phyloP scores from a whole-genome alignment of 1,284 basidiomycete genomes.

The Rhodofomes roseus region DNA sequence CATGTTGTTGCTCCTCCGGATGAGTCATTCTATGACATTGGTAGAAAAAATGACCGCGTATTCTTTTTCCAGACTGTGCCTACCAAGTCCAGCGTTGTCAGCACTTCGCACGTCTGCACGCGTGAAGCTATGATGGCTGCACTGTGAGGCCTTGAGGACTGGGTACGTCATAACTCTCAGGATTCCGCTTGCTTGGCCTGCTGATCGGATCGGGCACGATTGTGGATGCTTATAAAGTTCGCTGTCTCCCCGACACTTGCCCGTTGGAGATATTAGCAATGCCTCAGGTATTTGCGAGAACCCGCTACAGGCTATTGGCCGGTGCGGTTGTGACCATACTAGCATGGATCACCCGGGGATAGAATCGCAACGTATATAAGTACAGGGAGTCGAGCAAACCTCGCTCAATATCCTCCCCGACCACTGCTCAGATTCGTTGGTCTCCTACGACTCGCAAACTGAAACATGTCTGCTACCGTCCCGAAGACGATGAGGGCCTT shows the following conservation, averaged over 20 bases:
- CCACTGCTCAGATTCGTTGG: neutral
- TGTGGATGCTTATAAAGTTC: neutral
- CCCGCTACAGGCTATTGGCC: neutral
- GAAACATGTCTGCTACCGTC: neutral
- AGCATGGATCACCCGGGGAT: neutral
- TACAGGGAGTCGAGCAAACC: too few relatives aligned
- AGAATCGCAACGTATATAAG: neutral
- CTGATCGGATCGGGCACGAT: neutral
- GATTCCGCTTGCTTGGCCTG: neutral
- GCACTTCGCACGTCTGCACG: neutral
- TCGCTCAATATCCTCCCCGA: neutral
- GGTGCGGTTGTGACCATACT: neutral
- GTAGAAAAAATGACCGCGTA: too few relatives aligned
- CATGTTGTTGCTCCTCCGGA: neutral
- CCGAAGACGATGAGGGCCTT: slow-evolving; percentile 4
- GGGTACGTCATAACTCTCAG: neutral
- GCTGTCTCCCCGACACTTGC: neutral
- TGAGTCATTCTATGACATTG: neutral
- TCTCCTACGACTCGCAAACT: neutral
- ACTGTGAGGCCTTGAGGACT: too few relatives aligned
- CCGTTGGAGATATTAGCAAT: neutral
- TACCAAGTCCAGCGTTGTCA: too few relatives aligned
- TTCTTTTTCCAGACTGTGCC: too few relatives aligned
- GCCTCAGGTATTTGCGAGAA: neutral
- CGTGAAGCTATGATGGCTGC: neutral